Conservation (phyloP, 331 rosid species). For the Rosa hybrid region DNA sequence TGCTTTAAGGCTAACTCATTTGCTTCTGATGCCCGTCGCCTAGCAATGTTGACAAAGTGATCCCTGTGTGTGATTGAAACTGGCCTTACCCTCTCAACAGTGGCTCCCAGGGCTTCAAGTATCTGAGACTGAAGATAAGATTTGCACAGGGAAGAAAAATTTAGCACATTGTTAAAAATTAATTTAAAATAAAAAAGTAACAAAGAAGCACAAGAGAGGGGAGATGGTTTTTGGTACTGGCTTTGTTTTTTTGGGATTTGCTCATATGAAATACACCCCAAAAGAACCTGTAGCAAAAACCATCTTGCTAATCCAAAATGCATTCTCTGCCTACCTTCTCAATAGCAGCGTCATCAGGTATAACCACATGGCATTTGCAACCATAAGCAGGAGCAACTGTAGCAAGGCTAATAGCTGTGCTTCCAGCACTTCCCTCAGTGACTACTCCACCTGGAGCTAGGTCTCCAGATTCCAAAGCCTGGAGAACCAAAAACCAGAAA, state of each 20-base stretch:
- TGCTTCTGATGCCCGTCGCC: slow-evolving; percentile 74
- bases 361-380: slow-evolving; percentile 87
- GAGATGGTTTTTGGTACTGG: not conserved
- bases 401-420: slow-evolving; percentile 93
- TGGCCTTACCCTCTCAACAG: slow-evolving; percentile 91
- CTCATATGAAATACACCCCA: not conserved
- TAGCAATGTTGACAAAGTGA: slow-evolving; percentile 88
- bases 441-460: slow-evolving; percentile 75
- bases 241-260: not conserved
- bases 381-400: slow-evolving; percentile 92
- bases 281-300: not conserved
- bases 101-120: slow-evolving; percentile 81
- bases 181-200: not conserved
- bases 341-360: slow-evolving; percentile 88
- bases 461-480: slow-evolving; percentile 82
- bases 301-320: slow-evolving; percentile 7
- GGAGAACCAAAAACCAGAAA: slow-evolving; percentile 27
- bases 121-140: slow-evolving; percentile 64
- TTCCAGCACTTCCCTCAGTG: slow-evolving; percentile 96
- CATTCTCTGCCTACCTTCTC: slow-evolving; percentile 60
- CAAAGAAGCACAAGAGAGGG: not conserved
- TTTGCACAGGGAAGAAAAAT: slow-evolving; percentile 17
- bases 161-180: not conserved
- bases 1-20: slow-evolving; percentile 55
- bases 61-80: slow-evolving; percentile 89